Conservation (phyloP, 768 basidiomycete genomes). For the Russula lepida region DNA sequence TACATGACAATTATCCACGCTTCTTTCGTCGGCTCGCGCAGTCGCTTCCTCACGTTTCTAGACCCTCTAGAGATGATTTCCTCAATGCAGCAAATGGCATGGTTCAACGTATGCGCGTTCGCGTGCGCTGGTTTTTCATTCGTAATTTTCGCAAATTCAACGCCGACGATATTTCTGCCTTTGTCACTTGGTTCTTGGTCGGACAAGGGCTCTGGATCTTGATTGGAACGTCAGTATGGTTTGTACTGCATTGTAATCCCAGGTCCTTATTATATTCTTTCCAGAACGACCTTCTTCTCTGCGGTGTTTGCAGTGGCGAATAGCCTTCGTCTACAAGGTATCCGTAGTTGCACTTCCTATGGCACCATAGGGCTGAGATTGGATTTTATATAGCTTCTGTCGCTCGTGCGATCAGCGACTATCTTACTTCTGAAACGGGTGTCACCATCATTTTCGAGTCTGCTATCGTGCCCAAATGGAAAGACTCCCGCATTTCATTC, state of each 20-base stretch:
- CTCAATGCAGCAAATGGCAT: conserved; percentile 81
- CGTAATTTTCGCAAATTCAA: conserved; percentile 91
- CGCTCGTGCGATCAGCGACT: conserved; percentile 82
- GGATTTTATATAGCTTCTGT: conserved; percentile 52
- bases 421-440: conserved; percentile 88
- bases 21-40: conserved; percentile 73
- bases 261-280: background rate
- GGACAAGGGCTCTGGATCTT: conserved; percentile 95
- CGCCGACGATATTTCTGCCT: conserved; percentile 94
- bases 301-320: conserved; percentile 85
- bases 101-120: conserved; percentile 79
- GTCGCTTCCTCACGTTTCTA: conserved; percentile 65
- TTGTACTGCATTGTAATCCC: background rate
- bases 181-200: conserved; percentile 91
- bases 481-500: conserved; percentile 91
- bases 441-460: conserved; percentile 94
- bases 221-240: conserved; percentile 70
- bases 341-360: background rate
- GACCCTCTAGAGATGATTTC: conserved; percentile 86
- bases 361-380: background rate
- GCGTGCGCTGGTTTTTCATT: conserved; percentile 98
- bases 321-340: conserved; percentile 78
- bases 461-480: conserved; percentile 97
- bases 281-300: conserved; percentile 90
- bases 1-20: conserved; percentile 63